Base-by-base conservation (phyloP, 2,329 filamentous ascomycete species). In the Colletotrichum incanum region DNA sequence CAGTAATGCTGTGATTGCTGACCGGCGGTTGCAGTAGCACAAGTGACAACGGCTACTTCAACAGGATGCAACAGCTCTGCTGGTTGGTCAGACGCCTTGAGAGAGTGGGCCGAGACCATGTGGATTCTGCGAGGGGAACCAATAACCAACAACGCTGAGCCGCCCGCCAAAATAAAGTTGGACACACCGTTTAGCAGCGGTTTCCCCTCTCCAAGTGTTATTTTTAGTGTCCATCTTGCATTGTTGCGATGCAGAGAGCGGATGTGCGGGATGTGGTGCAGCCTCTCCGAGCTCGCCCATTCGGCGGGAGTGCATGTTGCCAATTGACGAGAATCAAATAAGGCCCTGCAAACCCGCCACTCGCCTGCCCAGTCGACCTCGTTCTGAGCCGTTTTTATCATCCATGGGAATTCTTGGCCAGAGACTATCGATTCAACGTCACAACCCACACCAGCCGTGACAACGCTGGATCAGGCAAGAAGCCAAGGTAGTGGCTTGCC, bases 141-240 rank as follows among this genome's bases (percentile, higher is more conserved):
- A 74, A 74, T 74, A 14, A 49, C 14, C 37, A 49, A 50, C 39
- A 58, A 23, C 50, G 31, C 18, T 37, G 69, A 74, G 45, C 72
- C 72, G 72, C 72, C 65, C 49, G 55, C 47, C 12, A 37, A 72
- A 70, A 73, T 73, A 74, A 59, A 68, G 72, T 74, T 73, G 65
- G 65, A 50, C 62, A 41, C 34, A 58, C 71, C 14, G 18, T 34
- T 54, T 26, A 45, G 61, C 61, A 37, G 37, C 50, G 20, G 34
- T 28, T 43, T 59, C 23, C 31, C 16, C 49, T 26, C 65, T 56
- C 41, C 56, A 8, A 18, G 41, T 9, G 47, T 60, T 73, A 63
- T 72, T 73, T 71, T 73, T 74, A 72, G 69, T 31, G 50, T 59
- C 43, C 37, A 70, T 70, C 72, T 49, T 43, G 54, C 65, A 73